A percentile compares a stretch with the other conserved stretches of the same genome.
Evolutionary conservation across 2,329 filamentous ascomycete species (phyloP).

Genomic region (Penicillium sclerotiorum): DNA sequence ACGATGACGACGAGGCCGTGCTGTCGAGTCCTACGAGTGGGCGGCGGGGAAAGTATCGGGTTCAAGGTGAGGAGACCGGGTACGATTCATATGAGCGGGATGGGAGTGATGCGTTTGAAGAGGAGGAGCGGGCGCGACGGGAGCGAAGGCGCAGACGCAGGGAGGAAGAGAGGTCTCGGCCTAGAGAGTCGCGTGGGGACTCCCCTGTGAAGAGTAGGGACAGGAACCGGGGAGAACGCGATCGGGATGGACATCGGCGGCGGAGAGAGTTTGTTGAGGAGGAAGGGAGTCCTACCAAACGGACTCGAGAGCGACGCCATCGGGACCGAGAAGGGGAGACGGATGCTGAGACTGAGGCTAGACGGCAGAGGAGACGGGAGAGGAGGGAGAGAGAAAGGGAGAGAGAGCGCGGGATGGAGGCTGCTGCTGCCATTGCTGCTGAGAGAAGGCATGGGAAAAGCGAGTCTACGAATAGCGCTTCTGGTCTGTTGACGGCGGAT

Average conservation of each 20-base stretch:
- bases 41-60: conserved; percentile 22
- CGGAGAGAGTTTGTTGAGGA: conserved; percentile 27
- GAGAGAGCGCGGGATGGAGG: conserved; percentile 13
- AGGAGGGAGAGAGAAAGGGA: conserved; percentile 27
- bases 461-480: conserved; percentile 47
- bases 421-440: conserved; percentile 13
- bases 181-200: conserved; percentile 40
- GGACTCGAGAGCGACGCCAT: conserved; percentile 21
- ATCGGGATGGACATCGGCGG: conserved; percentile 36
- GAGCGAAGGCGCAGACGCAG: conserved; percentile 24
- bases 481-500: conserved; percentile 51
- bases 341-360: conserved; percentile 27
- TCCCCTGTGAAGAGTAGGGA: conserved; percentile 40
- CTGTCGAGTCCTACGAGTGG: conserved; percentile 17
- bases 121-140: conserved; percentile 22
- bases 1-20: conserved; percentile 19
- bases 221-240: conserved; percentile 33
- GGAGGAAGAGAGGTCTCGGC: conserved; percentile 31
- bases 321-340: conserved; percentile 20
- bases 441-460: conserved; percentile 43
- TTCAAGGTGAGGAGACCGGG: conserved; percentile 20
- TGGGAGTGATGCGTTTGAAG: conserved; percentile 21
- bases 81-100: conserved; percentile 28
- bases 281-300: conserved; percentile 29
- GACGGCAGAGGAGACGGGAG: conserved; percentile 27